Conservation (phyloP, 805 yeast genomes). For the Candida pseudoglaebosa region DNA sequence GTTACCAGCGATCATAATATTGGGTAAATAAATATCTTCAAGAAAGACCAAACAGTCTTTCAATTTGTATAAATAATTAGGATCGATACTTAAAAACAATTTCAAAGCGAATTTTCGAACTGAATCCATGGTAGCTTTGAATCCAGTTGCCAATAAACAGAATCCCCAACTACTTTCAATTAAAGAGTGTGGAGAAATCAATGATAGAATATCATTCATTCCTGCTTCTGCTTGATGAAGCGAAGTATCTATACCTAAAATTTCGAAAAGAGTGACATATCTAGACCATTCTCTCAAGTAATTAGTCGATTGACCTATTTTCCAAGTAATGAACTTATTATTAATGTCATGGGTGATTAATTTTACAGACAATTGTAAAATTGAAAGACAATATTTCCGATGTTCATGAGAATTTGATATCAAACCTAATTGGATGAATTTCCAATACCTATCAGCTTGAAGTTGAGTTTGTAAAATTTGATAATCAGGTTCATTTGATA, state of each 20-base stretch:
- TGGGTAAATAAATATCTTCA: conserved; percentile 50
- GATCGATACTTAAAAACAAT: conserved; percentile 51
- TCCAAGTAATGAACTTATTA: conserved; percentile 43
- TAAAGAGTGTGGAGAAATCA: conserved; percentile 47
- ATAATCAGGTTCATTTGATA: conserved; percentile 24
- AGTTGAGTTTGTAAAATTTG: conserved; percentile 26
- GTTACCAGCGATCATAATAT: conserved; percentile 59
- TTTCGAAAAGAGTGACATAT: conserved; percentile 71
- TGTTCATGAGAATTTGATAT: conserved; percentile 57
- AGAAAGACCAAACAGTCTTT: conserved; percentile 40
- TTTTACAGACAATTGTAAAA: conserved; percentile 58
- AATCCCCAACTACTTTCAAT: conserved; percentile 72
- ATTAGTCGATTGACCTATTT: conserved; percentile 16
- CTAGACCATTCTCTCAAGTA: conserved; percentile 62
- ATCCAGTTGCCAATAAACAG: conserved; percentile 69
- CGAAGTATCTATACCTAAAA: conserved; percentile 79
- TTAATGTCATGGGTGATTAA: conserved; percentile 33
- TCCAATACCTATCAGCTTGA: conserved; percentile 48
- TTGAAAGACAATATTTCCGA: conserved; percentile 63
- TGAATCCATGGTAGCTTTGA: conserved; percentile 72
- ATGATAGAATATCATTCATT: conserved; percentile 50
- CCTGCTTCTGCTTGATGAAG: conserved; percentile 84
- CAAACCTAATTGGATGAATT: conserved; percentile 50
- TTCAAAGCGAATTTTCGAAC: conserved; percentile 62
- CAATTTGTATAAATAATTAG: conserved; percentile 35